phyloP scores from a whole-genome alignment of 345 rosid species.

The Eucalyptus rudis region DNA sequence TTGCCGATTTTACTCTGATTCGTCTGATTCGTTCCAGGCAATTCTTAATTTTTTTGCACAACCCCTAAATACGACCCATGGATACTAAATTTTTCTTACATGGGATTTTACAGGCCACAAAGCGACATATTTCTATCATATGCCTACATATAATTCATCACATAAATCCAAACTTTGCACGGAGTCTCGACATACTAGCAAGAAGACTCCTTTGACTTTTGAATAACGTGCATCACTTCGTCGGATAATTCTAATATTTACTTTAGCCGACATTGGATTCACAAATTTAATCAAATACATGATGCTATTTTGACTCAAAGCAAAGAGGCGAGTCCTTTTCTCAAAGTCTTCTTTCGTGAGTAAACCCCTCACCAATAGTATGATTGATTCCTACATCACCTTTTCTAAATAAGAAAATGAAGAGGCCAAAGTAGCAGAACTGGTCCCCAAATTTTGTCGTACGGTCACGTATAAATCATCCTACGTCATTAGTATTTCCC shows the following conservation, averaged over 20 bases:
- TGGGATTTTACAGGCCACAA: background rate
- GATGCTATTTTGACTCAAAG: background rate
- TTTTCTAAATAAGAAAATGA: background rate
- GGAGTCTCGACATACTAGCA: background rate
- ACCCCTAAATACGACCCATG: background rate
- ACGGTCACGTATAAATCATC: background rate
- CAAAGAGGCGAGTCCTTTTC: background rate
- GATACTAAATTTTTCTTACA: background rate
- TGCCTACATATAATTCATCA: background rate
- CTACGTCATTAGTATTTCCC: background rate
- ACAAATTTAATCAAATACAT: background rate
- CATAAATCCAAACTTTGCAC: background rate
- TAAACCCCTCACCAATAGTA: background rate
- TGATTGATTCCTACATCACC: background rate
- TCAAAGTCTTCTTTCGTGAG: background rate
- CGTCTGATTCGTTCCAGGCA: fast-evolving
- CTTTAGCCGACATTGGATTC: background rate
- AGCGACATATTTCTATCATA: background rate
- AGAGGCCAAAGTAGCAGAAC: background rate
- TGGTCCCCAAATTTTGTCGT: background rate
- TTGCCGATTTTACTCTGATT: fast-evolving
- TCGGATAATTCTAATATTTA: background rate
- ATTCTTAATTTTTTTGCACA: too few species aligned
- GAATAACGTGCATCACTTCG: background rate
- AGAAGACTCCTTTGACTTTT: background rate